Percentiles rank a stretch among this genome's conserved stretches.
These are phyloP conservation scores for Candida coleopterorum DNA, from an alignment of 805 yeast genomes.

Conservation along the genomic window DNA sequence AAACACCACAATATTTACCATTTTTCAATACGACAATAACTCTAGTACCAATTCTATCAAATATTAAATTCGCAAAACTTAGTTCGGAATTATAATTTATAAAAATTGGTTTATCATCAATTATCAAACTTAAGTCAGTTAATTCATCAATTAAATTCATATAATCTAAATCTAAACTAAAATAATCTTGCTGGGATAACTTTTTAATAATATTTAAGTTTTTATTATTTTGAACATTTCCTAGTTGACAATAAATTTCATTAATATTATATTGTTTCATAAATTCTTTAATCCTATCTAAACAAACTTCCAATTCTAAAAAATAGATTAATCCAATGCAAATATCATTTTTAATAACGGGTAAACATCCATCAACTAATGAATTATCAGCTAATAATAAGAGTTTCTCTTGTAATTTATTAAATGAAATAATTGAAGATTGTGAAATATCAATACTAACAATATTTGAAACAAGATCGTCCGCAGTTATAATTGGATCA, in stretches of 20 bases:
- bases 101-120: constrained; percentile 45
- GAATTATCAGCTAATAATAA: constrained; percentile 34
- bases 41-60: constrained; percentile 48
- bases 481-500: constrained; percentile 24
- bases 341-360: constrained; percentile 33
- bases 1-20: constrained; percentile 46
- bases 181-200: constrained; percentile 23
- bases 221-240: constrained; percentile 10
- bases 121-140: constrained; percentile 36
- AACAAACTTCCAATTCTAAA: constrained; percentile 47
- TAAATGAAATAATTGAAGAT: constrained; percentile 29
- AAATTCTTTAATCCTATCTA: constrained; percentile 39
- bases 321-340: constrained; percentile 46
- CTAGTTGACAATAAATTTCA: constrained; percentile 26
- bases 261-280: constrained; percentile 21
- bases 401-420: constrained; percentile 30
- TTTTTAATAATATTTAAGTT: constrained; percentile 7
- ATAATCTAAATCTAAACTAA: constrained; percentile 11
- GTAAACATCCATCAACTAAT: constrained; percentile 49
- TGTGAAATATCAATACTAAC: constrained; percentile 32
- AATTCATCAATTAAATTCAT: constrained; percentile 20
- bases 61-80: constrained; percentile 46
- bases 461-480: constrained; percentile 27
- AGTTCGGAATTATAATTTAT: constrained; percentile 45
- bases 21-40: constrained; percentile 41